Conservation (phyloP, 805 yeast genomes). For the Blastobotrys peoriensis region DNA sequence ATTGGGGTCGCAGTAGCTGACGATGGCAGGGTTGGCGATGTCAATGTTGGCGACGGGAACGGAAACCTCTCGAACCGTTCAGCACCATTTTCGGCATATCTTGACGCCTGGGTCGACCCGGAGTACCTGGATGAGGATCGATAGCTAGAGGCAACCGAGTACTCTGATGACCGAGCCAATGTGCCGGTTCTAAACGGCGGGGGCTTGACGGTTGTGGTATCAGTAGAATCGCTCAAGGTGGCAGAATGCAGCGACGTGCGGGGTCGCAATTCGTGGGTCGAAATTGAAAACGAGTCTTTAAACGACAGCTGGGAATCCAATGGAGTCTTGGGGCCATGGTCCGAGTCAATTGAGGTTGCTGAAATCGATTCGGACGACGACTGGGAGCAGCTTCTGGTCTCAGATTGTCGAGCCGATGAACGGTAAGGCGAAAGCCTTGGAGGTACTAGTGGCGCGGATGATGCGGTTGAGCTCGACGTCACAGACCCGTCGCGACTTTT, state of each 20-base stretch:
- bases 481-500: background rate
- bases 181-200: background rate
- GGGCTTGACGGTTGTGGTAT: background rate
- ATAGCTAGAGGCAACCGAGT: background rate
- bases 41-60: too few relatives aligned
- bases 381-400: background rate
- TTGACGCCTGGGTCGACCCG: background rate
- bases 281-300: background rate
- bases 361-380: background rate
- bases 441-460: too few relatives aligned
- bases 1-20: background rate
- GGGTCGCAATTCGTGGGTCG: background rate
- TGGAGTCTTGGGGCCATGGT: background rate
- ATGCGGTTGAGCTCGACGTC: background rate
- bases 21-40: background rate
- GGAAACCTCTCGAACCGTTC: background rate
- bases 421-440: too few relatives aligned
- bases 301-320: background rate
- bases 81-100: background rate
- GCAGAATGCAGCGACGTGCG: background rate
- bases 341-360: background rate
- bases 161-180: background rate
- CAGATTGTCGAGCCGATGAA: background rate
- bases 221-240: background rate
- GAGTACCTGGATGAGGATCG: background rate